Percentiles rank a stretch among this genome's conserved stretches.
Evolutionary conservation across 2,329 filamentous ascomycete genomes (phyloP).

Genomic region (Stylonectria norvegica): DNA sequence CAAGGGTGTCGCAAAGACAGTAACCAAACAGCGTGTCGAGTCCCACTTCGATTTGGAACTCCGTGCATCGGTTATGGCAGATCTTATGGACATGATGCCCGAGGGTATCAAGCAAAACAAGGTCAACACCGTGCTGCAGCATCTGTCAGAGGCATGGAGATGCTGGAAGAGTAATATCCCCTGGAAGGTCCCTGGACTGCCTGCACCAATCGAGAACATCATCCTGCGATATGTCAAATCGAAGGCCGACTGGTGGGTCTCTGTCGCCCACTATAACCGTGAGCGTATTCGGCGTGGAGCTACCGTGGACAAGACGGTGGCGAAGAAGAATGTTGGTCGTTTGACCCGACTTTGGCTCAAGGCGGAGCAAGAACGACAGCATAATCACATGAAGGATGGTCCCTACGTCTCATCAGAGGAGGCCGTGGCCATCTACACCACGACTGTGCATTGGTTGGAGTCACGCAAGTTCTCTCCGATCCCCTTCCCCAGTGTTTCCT

Average conservation of each 20-base stretch:
- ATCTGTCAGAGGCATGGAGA: constrained; percentile 96
- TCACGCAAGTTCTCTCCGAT: constrained; percentile 98
- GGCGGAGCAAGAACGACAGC: constrained; percentile 95
- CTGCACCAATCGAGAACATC: constrained; percentile 97
- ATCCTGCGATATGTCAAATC: constrained; percentile 98
- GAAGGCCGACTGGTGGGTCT: constrained; percentile 99
- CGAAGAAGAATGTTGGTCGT: constrained; percentile 97
- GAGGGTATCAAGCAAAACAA: constrained; percentile 99
- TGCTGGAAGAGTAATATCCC: constrained; percentile 99
- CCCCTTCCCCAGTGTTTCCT: constrained; percentile 96
- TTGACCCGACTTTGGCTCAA: constrained; percentile 95
- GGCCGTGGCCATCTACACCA: constrained; percentile 97
- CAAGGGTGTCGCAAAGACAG: constrained; percentile 98
- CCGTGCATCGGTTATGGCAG: constrained; percentile 96
- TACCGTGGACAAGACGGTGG: constrained; percentile 97
- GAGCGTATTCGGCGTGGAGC: constrained; percentile 95
- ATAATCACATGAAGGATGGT: constrained; percentile 99
- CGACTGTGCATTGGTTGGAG: constrained; percentile 97
- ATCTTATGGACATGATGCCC: constrained; percentile 99
- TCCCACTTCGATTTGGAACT: constrained; percentile 98
- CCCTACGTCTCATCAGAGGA: constrained; percentile 98
- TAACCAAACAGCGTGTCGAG: constrained; percentile 98
- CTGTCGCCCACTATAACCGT: constrained; percentile 96
- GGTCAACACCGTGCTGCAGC: constrained; percentile 95
- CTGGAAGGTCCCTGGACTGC: constrained; percentile 96